Evolutionary conservation across 2,329 filamentous ascomycete genomes (phyloP).

Genomic region (Metarhizium robertsii): DNA sequence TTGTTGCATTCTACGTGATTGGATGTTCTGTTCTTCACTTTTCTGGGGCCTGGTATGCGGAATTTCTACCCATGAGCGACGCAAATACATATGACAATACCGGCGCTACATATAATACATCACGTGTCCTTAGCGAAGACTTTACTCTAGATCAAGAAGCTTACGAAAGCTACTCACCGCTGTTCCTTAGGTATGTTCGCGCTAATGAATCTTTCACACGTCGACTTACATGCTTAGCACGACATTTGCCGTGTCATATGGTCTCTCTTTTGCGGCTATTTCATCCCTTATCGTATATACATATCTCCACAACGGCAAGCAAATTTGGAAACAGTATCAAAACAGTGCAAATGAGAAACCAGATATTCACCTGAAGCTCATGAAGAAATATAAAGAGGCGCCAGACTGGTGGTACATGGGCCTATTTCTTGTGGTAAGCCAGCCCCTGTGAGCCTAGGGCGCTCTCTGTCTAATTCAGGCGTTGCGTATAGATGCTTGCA

Average conservation of each 20-base stretch:
- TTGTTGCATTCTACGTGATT: conserved; percentile 57
- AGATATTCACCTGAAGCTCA: conserved; percentile 55
- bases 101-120: conserved; percentile 53
- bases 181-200: conserved; percentile 46
- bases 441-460: neutral
- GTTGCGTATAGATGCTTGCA: conserved; percentile 35
- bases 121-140: conserved; percentile 50
- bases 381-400: conserved; percentile 53
- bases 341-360: conserved; percentile 50
- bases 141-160: conserved; percentile 53
- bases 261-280: conserved; percentile 63
- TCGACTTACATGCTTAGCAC: conserved; percentile 37
- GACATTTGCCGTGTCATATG: conserved; percentile 61
- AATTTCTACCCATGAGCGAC: conserved; percentile 61
- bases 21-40: conserved; percentile 53
- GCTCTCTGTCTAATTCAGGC: neutral
- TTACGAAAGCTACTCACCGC: conserved; percentile 57
- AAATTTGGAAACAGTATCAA: conserved; percentile 55
- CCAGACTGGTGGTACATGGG: conserved; percentile 56
- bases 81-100: conserved; percentile 65
- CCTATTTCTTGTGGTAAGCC: conserved; percentile 44
- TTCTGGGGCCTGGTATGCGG: conserved; percentile 52
- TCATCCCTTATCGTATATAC: conserved; percentile 61
- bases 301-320: conserved; percentile 54
- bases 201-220: too few species aligned